Percentiles rank a stretch among this genome's conserved stretches.
These are phyloP conservation scores for Zea luxurians DNA, from an alignment of 176 grass and related monocot genomes.

Conservation along the genomic window DNA sequence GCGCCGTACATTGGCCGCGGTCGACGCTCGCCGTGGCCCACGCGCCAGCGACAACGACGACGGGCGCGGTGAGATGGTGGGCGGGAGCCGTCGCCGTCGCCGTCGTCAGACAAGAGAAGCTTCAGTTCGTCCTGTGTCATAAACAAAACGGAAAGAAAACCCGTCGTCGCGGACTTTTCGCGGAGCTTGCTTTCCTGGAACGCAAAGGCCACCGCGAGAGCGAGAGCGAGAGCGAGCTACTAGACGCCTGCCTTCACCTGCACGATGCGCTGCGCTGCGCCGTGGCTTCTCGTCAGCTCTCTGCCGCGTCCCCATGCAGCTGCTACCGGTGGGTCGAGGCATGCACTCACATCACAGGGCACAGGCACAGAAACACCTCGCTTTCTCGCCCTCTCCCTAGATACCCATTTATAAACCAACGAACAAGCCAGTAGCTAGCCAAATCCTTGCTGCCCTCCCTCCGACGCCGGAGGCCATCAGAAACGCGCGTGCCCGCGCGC, in stretches of 20 bases:
- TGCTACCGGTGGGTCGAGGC: not conserved
- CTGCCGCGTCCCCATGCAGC: not conserved
- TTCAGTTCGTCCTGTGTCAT: not conserved
- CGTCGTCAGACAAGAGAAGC: not conserved
- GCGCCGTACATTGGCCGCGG: too few species aligned
- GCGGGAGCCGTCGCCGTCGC: not conserved
- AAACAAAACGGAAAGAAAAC: not conserved
- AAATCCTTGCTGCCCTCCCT: not conserved
- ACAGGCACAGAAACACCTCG: conserved; percentile 5
- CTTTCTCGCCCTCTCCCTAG: conserved; percentile 31
- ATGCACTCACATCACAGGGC: not conserved
- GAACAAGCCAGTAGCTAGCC: not conserved
- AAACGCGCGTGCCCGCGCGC: too few species aligned
- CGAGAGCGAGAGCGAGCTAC: not conserved
- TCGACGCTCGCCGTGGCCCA: not conserved
- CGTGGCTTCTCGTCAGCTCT: not conserved
- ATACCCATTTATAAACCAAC: not conserved
- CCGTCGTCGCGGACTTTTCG: not conserved
- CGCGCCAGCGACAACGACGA: too few species aligned
- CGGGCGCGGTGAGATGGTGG: not conserved
- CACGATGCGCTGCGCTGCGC: not conserved
- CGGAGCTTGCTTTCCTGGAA: conserved; percentile 16
- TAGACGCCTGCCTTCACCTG: not conserved
- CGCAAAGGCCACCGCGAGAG: not conserved
- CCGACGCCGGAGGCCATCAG: not conserved